These are phyloP conservation scores for Crotalaria pallida DNA, from an alignment of 306 rosid genomes.

Conservation along the genomic window DNA sequence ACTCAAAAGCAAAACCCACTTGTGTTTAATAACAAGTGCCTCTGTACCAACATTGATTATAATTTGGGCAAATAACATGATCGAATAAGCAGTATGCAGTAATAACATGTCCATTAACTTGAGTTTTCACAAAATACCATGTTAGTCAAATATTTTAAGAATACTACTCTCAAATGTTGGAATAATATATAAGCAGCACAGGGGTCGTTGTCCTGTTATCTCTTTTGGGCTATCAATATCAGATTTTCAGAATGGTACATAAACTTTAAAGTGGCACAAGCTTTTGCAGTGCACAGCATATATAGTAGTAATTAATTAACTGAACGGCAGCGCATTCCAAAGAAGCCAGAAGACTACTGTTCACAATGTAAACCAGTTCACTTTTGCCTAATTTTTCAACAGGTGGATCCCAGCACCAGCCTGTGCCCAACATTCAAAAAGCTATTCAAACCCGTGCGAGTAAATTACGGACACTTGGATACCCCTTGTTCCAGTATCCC, in stretches of 20 bases:
- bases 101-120: too few species aligned
- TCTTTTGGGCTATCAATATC: background rate
- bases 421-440: slow-evolving; percentile 42
- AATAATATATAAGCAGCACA: background rate
- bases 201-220: background rate
- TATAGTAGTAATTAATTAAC: background rate
- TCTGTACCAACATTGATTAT: too few species aligned
- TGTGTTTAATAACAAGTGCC: too few species aligned
- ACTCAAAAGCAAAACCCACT: too few species aligned
- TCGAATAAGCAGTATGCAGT: too few species aligned
- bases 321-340: slow-evolving; percentile 24
- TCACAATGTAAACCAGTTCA: background rate
- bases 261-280: background rate
- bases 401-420: slow-evolving; percentile 43
- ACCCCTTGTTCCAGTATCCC: background rate
- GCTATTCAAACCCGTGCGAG: slow-evolving; percentile 27
- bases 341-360: background rate
- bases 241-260: background rate
- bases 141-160: too few species aligned
- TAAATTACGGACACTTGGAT: slow-evolving; percentile 28
- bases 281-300: slow-evolving; percentile 1
- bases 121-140: too few species aligned
- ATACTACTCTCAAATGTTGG: background rate
- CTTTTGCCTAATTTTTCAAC: slow-evolving; percentile 30
- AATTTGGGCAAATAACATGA: too few species aligned